Evolutionary conservation across 345 rosid genomes (phyloP).

Genomic region (Populus alba): DNA sequence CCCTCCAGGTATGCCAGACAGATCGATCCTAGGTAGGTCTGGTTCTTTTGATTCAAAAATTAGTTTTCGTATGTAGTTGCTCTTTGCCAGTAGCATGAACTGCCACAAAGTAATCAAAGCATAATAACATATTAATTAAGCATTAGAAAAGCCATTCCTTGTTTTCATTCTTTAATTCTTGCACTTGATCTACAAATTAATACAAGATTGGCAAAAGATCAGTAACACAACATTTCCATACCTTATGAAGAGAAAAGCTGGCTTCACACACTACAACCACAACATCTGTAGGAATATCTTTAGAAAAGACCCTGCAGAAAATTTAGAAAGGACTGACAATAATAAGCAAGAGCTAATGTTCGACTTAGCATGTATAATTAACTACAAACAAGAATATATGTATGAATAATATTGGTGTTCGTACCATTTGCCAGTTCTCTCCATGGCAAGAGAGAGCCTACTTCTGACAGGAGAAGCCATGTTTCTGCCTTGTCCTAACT

Average conservation of each 20-base stretch:
- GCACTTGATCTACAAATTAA: too few relatives aligned
- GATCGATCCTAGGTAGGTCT: slow-evolving; percentile 54
- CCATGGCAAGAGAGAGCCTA: slow-evolving; percentile 60
- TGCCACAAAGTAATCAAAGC: slow-evolving; percentile 15
- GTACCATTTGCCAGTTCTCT: slow-evolving; percentile 92
- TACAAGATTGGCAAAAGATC: not conserved
- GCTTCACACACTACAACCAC: slow-evolving; percentile 74
- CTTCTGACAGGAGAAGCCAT: slow-evolving; percentile 43
- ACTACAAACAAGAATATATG: not conserved
- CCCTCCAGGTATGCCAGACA: slow-evolving; percentile 88
- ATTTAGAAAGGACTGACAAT: not conserved
- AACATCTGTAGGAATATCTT: slow-evolving; percentile 79
- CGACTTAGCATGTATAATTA: not conserved
- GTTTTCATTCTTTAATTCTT: not conserved
- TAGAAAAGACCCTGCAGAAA: slow-evolving; percentile 73
- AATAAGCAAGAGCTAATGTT: not conserved
- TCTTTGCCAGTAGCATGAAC: slow-evolving; percentile 91
- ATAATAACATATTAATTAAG: not conserved
- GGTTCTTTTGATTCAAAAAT: slow-evolving; percentile 67
- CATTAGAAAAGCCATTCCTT: not conserved
- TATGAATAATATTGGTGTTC: not conserved
- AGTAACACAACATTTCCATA: slow-evolving; percentile 1
- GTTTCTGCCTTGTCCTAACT: not conserved
- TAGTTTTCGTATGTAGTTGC: slow-evolving; percentile 76
- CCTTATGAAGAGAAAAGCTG: slow-evolving; percentile 86